Percentiles rank a stretch among this genome's conserved stretches.
These are phyloP conservation scores for Boletus albobrunnescens DNA, from an alignment of 1,284 basidiomycete genomes.

Conservation along the genomic window DNA sequence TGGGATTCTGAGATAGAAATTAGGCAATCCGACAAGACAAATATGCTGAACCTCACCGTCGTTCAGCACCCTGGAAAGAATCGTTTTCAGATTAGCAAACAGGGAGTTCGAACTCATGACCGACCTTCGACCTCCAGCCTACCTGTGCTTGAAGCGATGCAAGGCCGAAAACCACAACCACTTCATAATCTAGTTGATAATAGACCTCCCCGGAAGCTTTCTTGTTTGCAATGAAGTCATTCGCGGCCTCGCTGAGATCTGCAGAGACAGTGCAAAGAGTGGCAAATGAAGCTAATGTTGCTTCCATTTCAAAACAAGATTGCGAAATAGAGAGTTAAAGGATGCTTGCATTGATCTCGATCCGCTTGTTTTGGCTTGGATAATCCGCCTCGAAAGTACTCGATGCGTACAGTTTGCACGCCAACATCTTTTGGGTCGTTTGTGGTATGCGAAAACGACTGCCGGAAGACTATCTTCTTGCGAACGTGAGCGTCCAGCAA, in stretches of 20 bases:
- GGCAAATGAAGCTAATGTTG: slow-evolving; percentile 1
- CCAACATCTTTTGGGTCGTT: background rate
- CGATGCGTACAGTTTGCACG: background rate
- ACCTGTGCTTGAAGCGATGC: slow-evolving; percentile 4
- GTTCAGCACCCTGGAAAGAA: background rate
- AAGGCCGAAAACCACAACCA: slow-evolving; percentile 7
- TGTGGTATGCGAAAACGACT: background rate
- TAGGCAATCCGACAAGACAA: background rate
- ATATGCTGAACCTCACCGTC: background rate
- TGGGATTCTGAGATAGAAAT: slow-evolving; percentile 1
- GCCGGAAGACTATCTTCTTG: background rate
- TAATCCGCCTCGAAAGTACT: slow-evolving; percentile 1
- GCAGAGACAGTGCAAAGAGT: background rate
- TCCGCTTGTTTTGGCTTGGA: background rate
- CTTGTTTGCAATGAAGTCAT: background rate
- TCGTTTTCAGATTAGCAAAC: background rate
- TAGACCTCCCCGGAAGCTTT: background rate
- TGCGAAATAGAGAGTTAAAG: background rate
- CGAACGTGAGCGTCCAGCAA: background rate
- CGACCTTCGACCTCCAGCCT: slow-evolving; percentile 5
- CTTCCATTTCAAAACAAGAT: background rate
- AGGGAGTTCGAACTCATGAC: background rate
- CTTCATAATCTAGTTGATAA: slow-evolving; percentile 14
- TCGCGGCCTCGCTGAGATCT: slow-evolving; percentile 3
- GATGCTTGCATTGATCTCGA: background rate